phyloP scores from a whole-genome alignment of 208 protist genomes.

The Leishmania mexicana region DNA sequence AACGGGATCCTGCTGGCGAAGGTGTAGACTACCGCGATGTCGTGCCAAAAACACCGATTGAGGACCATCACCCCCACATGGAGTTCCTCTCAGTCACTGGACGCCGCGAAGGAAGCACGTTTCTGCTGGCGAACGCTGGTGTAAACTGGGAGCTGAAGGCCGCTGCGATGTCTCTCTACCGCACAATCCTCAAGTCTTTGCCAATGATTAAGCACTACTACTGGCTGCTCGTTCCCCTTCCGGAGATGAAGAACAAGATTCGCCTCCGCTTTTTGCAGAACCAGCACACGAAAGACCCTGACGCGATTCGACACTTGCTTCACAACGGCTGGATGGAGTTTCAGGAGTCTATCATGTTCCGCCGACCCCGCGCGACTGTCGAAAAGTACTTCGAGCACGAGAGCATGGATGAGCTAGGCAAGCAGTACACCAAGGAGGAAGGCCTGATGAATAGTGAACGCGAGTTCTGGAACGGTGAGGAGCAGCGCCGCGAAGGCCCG shows the following conservation, averaged over 20 bases:
- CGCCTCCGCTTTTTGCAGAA: slow-evolving; percentile 86
- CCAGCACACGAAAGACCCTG: slow-evolving; percentile 85
- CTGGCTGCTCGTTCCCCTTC: slow-evolving; percentile 78
- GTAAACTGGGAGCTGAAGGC: slow-evolving; percentile 78
- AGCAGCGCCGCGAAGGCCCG: slow-evolving; percentile 83
- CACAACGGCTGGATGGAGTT: slow-evolving; percentile 92
- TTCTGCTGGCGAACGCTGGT: slow-evolving; percentile 57
- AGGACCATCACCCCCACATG: slow-evolving; percentile 83
- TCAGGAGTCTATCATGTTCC: slow-evolving; percentile 81
- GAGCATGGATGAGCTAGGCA: slow-evolving; percentile 65
- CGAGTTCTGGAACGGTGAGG: slow-evolving; percentile 88
- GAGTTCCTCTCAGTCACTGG: slow-evolving; percentile 76
- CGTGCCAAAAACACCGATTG: slow-evolving; percentile 52
- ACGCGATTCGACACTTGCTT: slow-evolving; percentile 86
- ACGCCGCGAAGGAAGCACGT: slow-evolving; percentile 80
- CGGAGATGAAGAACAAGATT: slow-evolving; percentile 85
- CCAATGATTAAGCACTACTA: slow-evolving; percentile 91
- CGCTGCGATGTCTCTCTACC: slow-evolving; percentile 82
- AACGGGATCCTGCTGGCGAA: slow-evolving; percentile 60
- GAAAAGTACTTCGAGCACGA: slow-evolving; percentile 86
- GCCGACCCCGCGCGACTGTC: slow-evolving; percentile 70
- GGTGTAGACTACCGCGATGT: slow-evolving; percentile 68
- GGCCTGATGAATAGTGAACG: slow-evolving; percentile 78
- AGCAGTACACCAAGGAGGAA: slow-evolving; percentile 80
- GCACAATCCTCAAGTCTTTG: slow-evolving; percentile 74